A percentile compares a stretch with the other conserved stretches of the same genome.
Conservation (phyloP, 257 asterid genomes). For the Nicotiana undulata region DNA sequence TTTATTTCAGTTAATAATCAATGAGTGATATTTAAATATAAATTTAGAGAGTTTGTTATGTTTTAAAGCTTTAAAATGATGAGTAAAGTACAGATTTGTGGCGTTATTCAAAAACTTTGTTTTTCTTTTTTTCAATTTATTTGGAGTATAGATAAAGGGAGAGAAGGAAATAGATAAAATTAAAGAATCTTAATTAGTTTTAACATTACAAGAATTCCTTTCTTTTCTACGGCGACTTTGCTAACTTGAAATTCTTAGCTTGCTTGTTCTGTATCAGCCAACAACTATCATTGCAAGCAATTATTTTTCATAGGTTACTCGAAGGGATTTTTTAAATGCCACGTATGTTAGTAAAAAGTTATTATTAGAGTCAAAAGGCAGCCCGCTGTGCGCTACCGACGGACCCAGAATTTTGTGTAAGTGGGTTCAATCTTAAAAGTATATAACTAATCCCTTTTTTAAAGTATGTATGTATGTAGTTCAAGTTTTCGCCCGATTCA, state of each 20-base stretch:
- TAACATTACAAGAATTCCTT: not conserved
- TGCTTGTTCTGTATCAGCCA: not conserved
- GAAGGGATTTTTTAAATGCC: not conserved
- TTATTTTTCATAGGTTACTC: not conserved
- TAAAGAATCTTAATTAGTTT: too few relatives aligned
- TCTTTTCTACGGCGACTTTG: not conserved
- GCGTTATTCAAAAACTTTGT: not conserved
- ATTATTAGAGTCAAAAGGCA: too few relatives aligned
- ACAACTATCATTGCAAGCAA: not conserved
- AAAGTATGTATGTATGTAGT: too few relatives aligned
- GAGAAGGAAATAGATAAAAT: not conserved
- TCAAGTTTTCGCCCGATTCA: too few relatives aligned
- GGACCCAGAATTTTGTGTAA: too few relatives aligned
- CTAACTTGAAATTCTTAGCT: not conserved
- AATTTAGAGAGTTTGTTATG: too few relatives aligned
- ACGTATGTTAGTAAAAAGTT: not conserved
- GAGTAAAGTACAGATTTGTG: not conserved
- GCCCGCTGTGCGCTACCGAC: too few relatives aligned
- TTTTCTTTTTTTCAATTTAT: not conserved
- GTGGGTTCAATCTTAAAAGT: too few relatives aligned
- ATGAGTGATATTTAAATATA: too few relatives aligned
- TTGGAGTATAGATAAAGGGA: slow-evolving; percentile 2
- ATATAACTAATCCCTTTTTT: too few relatives aligned
- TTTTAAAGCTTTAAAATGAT: not conserved
- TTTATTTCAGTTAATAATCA: too few relatives aligned